Evolutionary conservation across 768 basidiomycete genomes (phyloP), one percentile per base, ranked within the genome.

Genomic region (Gloeopeniophorella convolvens): DNA sequence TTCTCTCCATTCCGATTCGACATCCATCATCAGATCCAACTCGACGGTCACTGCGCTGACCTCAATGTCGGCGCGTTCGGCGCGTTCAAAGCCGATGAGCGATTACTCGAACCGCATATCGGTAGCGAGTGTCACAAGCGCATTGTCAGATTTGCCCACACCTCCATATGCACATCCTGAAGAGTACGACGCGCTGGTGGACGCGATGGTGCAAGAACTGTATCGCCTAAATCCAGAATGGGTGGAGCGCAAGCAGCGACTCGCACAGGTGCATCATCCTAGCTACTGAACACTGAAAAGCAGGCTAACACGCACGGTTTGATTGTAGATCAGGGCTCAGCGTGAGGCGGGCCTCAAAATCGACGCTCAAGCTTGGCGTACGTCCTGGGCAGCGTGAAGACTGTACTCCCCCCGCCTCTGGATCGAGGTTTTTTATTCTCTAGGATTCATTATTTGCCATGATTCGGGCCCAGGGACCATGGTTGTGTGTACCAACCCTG

Each of bases 201-300:
- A 46, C 1, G 55, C 57, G 24, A 56, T 58, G 55, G 10, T 58
- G 40, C 39, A 56, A 32, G 55, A 56, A 30, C 41, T 58, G 24
- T 58, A 56, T 30, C 36, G 44, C 12, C 40, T 58, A 20, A 58
- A 41, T 20, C 57, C 57, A 0, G 50, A 52, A 31, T 58, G 57
- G 57, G 50, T 44, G 21, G 57, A 51, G 41, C 55, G 57, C 31
- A 56, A 53, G 41, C 36, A 30, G 43, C 48, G 47, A 37, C 47
- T 58, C 6, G 16, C 57, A 35, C 31, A 58, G 57, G 57, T 56
- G 35, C 28, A 45, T 41, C 30, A n/a, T n/a, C n/a, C n/a, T n/a
- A n/a, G n/a, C n/a, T n/a, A n/a, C n/a, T n/a, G n/a, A n/a, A n/a
- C n/a, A n/a, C n/a, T n/a, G n/a, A n/a, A n/a, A n/a, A n/a, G n/a